Conservation (phyloP, 164 flowering plant species). For the Buxus sempervirens region DNA sequence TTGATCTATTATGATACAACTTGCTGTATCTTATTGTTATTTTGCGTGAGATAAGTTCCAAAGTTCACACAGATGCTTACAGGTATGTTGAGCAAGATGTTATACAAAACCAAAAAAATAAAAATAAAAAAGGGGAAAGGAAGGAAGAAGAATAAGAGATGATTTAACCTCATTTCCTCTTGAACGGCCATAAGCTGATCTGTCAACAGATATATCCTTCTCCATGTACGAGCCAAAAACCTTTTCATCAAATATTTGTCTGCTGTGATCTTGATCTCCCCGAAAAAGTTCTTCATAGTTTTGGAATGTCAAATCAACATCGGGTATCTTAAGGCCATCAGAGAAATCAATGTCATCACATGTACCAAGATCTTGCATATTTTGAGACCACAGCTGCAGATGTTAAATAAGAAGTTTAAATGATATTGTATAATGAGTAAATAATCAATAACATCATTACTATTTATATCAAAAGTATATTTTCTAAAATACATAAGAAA, state of each 20-base stretch:
- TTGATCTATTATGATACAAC: no score
- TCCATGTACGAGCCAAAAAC: constrained; percentile 25
- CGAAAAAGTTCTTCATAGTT: constrained; percentile 69
- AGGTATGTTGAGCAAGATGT: no score
- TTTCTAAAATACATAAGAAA: neutral
- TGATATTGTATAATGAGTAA: neutral
- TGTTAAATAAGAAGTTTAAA: neutral
- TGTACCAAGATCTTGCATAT: constrained; percentile 73
- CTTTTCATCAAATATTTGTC: constrained; percentile 28
- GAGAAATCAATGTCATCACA: constrained; percentile 48
- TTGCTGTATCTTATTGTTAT: no score
- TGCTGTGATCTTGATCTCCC: constrained; percentile 41
- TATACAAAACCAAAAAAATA: no score
- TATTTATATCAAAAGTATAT: neutral
- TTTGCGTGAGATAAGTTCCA: no score
- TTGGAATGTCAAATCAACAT: constrained; percentile 62
- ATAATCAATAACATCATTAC: neutral
- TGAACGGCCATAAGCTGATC: constrained; percentile 22
- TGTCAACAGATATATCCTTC: constrained; percentile 28
- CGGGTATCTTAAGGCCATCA: constrained; percentile 70
- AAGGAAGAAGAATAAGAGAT: constrained; percentile 7
- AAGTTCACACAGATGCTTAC: no score
- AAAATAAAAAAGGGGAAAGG: neutral
- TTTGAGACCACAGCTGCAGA: constrained; percentile 74
- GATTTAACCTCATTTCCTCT: constrained; percentile 33